A percentile compares a stretch with the other conserved stretches of the same genome.
These are phyloP conservation scores for Paracorniculantispora psalliotae DNA, from an alignment of 2,329 filamentous ascomycete genomes.

Conservation along the genomic window DNA sequence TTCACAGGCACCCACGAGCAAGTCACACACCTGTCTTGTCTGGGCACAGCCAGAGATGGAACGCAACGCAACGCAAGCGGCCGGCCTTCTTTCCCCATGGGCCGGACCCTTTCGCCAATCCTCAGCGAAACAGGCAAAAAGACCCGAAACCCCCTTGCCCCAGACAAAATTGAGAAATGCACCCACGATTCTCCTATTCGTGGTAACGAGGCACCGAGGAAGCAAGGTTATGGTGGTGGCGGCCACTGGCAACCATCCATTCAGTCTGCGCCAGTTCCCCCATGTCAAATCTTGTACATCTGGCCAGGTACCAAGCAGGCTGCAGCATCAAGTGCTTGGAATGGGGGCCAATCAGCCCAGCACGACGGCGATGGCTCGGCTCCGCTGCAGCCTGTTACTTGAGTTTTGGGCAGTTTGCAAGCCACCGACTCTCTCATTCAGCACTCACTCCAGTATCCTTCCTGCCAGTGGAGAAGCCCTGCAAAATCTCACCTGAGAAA, in stretches of 20 bases:
- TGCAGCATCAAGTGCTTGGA: constrained; percentile 7
- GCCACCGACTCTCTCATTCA: too few species aligned
- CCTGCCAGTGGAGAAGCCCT: background rate
- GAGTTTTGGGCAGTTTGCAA: too few species aligned
- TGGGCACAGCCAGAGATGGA: background rate
- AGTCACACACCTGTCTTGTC: background rate
- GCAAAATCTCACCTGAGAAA: constrained; percentile 13
- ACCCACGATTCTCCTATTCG: too few species aligned
- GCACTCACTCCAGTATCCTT: background rate
- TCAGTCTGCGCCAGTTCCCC: too few species aligned
- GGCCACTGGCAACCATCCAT: too few species aligned
- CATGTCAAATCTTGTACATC: background rate
- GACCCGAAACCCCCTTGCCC: constrained; percentile 1
- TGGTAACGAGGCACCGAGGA: too few species aligned
- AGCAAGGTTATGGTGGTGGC: too few species aligned
- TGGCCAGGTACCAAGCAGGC: background rate
- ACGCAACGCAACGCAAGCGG: background rate
- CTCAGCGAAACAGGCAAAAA: constrained; percentile 10
- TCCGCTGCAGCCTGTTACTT: constrained; percentile 4
- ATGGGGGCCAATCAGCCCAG: constrained; percentile 31
- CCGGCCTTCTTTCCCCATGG: constrained; percentile 7
- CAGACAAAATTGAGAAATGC: background rate
- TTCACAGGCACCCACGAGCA: background rate
- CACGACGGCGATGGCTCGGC: constrained; percentile 25
- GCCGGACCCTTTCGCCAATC: constrained; percentile 13